Conservation (phyloP, 176 grass and related monocot species). For the Neostapfia colusana region DNA sequence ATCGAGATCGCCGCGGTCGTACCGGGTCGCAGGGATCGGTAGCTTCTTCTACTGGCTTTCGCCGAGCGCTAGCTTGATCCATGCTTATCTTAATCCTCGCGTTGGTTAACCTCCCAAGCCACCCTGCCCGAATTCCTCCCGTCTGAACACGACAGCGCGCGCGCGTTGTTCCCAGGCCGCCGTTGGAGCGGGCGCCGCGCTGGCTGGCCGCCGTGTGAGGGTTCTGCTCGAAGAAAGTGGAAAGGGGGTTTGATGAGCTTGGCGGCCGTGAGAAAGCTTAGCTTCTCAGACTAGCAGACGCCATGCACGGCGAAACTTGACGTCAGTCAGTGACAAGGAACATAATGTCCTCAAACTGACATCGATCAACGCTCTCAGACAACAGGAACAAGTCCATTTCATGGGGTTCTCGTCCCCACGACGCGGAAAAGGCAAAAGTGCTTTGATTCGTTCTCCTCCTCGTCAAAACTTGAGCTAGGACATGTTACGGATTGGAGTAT, state of each 20-base stretch:
- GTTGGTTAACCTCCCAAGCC: not conserved
- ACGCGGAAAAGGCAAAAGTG: too few relatives aligned
- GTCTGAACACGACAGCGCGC: conserved; percentile 1
- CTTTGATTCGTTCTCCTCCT: too few relatives aligned
- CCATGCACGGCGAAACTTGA: conserved; percentile 22
- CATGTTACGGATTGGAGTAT: too few relatives aligned
- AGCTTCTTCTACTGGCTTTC: not conserved
- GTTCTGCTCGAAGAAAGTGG: not conserved
- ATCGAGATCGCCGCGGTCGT: not conserved
- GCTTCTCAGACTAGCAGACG: not conserved
- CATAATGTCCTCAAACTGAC: too few relatives aligned
- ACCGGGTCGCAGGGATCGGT: not conserved
- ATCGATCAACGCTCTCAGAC: too few relatives aligned
- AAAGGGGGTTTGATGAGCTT: conserved; percentile 1
- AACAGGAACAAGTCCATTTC: too few relatives aligned
- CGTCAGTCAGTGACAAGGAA: not conserved
- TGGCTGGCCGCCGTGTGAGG: not conserved
- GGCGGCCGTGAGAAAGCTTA: not conserved
- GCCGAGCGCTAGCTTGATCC: conserved; percentile 34
- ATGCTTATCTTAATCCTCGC: conserved; percentile 39
- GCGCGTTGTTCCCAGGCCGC: not conserved
- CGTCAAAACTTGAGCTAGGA: too few relatives aligned
- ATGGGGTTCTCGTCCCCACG: too few relatives aligned
- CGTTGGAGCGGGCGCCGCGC: not conserved
- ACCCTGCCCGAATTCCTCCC: not conserved